A percentile compares a stretch with the other conserved stretches of the same genome.
phyloP scores from a whole-genome alignment of 306 rosid species.

The Medicago ruthenica region DNA sequence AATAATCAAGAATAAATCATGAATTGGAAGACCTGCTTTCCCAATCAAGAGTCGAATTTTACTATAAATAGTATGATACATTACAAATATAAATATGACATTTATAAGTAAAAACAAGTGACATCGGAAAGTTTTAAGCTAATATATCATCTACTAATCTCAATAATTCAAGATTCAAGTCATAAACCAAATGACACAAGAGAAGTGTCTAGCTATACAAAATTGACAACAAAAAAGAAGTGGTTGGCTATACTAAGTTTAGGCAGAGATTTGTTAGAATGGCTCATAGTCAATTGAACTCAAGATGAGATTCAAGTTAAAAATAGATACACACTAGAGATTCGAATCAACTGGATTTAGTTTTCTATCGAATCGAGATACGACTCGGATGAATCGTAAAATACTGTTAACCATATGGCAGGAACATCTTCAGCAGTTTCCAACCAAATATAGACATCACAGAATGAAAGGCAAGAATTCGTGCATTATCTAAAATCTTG shows the following conservation, averaged over 20 bases:
- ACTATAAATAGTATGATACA: not conserved
- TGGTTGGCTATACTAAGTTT: not conserved
- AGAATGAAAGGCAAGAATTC: constrained; percentile 11
- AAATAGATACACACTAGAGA: not conserved
- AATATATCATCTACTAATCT: not conserved
- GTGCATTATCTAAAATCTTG: constrained; percentile 5
- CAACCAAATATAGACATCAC: constrained; percentile 25
- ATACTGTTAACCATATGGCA: not conserved
- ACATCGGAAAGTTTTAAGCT: not conserved
- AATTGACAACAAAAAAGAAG: not conserved
- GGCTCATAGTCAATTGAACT: not conserved
- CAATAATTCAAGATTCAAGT: not conserved
- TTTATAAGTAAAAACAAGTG: not conserved
- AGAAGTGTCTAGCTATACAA: not conserved
- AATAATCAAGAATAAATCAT: constrained; percentile 25
- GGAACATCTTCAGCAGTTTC: constrained; percentile 31
- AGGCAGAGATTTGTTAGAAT: not conserved
- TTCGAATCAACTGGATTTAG: not conserved
- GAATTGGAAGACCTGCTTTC: not conserved
- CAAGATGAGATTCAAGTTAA: not conserved
- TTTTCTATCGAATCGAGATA: not conserved
- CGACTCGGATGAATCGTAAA: not conserved
- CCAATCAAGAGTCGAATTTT: not conserved
- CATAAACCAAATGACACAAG: not conserved
- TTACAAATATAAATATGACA: not conserved